These are phyloP conservation scores for Vicia faba DNA, from an alignment of 306 rosid genomes.

Conservation along the genomic window DNA sequence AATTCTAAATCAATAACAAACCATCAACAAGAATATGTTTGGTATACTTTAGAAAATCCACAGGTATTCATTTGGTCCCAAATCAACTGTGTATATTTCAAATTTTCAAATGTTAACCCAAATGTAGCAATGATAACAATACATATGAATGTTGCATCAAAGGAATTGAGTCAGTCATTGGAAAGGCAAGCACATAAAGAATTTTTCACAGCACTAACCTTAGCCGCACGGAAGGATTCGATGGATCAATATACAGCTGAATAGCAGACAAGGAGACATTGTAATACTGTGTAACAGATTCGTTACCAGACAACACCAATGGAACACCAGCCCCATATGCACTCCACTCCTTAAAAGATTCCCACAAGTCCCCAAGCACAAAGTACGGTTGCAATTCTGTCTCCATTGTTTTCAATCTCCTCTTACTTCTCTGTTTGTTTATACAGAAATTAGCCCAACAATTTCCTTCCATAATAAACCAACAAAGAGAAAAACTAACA, in stretches of 20 bases:
- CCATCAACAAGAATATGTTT: constrained; percentile 1
- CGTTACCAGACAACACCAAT: constrained; percentile 62
- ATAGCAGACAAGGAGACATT: constrained; percentile 77
- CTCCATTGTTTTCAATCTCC: constrained; percentile 54
- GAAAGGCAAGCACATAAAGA: background rate
- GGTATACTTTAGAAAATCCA: background rate
- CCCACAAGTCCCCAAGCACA: constrained; percentile 83
- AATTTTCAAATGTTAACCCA: background rate
- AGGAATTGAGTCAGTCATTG: background rate
- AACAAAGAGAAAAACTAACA: background rate
- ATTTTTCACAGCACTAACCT: constrained; percentile 45
- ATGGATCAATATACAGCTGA: constrained; percentile 68
- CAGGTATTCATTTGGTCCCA: background rate
- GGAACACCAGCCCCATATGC: constrained; percentile 82
- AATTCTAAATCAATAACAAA: background rate
- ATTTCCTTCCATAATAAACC: background rate
- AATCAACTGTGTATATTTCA: background rate
- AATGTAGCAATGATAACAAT: background rate
- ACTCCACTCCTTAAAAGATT: constrained; percentile 75
- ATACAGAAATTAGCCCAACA: constrained; percentile 28
- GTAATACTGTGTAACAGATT: constrained; percentile 71
- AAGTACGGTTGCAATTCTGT: constrained; percentile 58
- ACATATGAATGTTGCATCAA: background rate
- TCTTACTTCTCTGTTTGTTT: constrained; percentile 51
- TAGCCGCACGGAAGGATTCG: constrained; percentile 47